These are phyloP conservation scores for Pichia sp. DNA, from an alignment of 1,139 yeast genomes.

Conservation along the genomic window DNA sequence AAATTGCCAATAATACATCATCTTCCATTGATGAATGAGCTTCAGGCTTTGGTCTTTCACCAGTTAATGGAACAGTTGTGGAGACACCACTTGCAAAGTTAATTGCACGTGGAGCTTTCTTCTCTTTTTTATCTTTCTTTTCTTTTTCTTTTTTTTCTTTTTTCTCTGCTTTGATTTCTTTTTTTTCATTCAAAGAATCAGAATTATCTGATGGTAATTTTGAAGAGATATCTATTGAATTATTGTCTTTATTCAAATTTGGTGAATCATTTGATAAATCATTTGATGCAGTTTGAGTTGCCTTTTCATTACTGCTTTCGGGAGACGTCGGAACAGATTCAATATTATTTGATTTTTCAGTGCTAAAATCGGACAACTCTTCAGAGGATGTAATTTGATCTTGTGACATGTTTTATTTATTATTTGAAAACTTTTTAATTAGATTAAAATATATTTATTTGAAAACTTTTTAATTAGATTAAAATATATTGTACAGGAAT, in stretches of 20 bases:
- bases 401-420: conserved; percentile 8
- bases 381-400: conserved; percentile 18
- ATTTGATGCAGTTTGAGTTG: conserved; percentile 21
- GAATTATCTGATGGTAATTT: background rate
- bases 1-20: conserved; percentile 68
- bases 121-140: conserved; percentile 25
- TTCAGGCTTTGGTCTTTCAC: conserved; percentile 69
- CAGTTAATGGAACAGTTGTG: conserved; percentile 73
- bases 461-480: too few species aligned
- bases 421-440: too few species aligned
- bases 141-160: conserved; percentile 15
- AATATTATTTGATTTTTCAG: conserved; percentile 9
- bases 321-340: conserved; percentile 24
- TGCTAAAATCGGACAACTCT: conserved; percentile 25
- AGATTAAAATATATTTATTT: background rate
- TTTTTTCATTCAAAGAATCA: conserved; percentile 1
- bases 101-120: conserved; percentile 29
- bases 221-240: background rate
- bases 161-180: conserved; percentile 6
- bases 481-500: background rate
- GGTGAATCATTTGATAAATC: conserved; percentile 16
- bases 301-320: conserved; percentile 26
- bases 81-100: conserved; percentile 67
- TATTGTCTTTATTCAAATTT: conserved; percentile 4
- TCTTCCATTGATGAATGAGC: conserved; percentile 67